phyloP scores from a whole-genome alignment of 768 basidiomycete genomes.

The Obba rivulosa region DNA sequence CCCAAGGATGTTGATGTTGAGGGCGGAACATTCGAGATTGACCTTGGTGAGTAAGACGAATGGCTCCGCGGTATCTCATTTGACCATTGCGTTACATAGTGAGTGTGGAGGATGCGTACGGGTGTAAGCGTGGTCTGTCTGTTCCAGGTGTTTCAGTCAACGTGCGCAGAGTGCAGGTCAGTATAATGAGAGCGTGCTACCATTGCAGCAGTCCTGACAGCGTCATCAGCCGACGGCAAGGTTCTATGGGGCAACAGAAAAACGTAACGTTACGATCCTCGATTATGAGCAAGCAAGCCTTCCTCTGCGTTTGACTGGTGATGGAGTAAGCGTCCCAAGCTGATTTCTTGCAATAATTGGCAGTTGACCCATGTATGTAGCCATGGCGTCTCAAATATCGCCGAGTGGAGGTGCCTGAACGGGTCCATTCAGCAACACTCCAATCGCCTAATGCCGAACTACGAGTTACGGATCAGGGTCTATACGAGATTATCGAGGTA shows the following conservation, averaged over 20 bases:
- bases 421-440: slow-evolving; percentile 36
- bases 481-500: slow-evolving; percentile 67
- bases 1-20: slow-evolving; percentile 59
- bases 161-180: slow-evolving; percentile 74
- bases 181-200: slow-evolving; percentile 17
- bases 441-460: slow-evolving; percentile 68
- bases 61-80: background rate
- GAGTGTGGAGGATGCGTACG: slow-evolving; percentile 83
- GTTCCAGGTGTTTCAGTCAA: slow-evolving; percentile 80
- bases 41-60: slow-evolving; percentile 47
- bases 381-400: slow-evolving; percentile 87
- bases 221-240: slow-evolving; percentile 85
- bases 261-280: slow-evolving; percentile 57
- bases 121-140: slow-evolving; percentile 72
- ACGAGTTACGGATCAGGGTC: slow-evolving; percentile 65
- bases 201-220: background rate
- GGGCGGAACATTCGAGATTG: slow-evolving; percentile 76
- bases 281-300: slow-evolving; percentile 69
- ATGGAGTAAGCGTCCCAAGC: slow-evolving; percentile 83
- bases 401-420: slow-evolving; percentile 38
- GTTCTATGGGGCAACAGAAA: slow-evolving; percentile 68
- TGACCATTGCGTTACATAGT: slow-evolving; percentile 34
- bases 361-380: slow-evolving; percentile 32
- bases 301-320: slow-evolving; percentile 85
- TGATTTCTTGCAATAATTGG: slow-evolving; percentile 6